phyloP scores from a whole-genome alignment of 2,329 filamentous ascomycete genomes.

The Ilyonectria sp. region DNA sequence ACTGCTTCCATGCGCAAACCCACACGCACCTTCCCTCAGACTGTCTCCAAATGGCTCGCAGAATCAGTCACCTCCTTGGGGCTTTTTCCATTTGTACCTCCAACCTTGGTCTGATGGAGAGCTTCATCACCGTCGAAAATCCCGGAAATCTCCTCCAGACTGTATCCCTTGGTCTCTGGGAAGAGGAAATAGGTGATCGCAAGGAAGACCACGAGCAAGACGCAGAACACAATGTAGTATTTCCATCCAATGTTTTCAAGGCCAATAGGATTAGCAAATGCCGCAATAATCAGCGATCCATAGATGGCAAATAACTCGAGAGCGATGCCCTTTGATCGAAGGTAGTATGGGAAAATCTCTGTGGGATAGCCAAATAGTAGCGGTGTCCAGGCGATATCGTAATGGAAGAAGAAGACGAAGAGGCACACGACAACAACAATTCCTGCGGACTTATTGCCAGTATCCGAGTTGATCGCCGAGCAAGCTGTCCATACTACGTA shows the following conservation, averaged over 20 bases:
- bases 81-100: not conserved
- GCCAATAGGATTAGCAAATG: constrained; percentile 54
- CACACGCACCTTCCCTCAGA: not conserved
- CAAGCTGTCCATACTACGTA: constrained; percentile 58
- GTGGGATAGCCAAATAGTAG: constrained; percentile 61
- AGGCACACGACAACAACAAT: constrained; percentile 64
- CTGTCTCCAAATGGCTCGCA: constrained; percentile 22
- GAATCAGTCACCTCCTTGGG: constrained; percentile 14
- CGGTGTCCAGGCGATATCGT: constrained; percentile 64
- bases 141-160: constrained; percentile 43
- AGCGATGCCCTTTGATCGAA: constrained; percentile 58
- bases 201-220: constrained; percentile 41
- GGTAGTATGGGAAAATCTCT: constrained; percentile 57
- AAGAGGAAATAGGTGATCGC: constrained; percentile 45
- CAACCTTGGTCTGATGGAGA: constrained; percentile 11
- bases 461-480: constrained; percentile 51
- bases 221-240: constrained; percentile 58
- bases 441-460: constrained; percentile 52
- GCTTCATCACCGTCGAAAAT: constrained; percentile 44
- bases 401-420: constrained; percentile 63
- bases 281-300: constrained; percentile 52
- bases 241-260: constrained; percentile 55
- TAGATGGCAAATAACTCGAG: constrained; percentile 60
- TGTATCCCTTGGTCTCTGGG: constrained; percentile 52
- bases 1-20: not conserved